Base-by-base conservation (phyloP, 2,329 filamentous ascomycete species). In the Sporothrix inflata region DNA sequence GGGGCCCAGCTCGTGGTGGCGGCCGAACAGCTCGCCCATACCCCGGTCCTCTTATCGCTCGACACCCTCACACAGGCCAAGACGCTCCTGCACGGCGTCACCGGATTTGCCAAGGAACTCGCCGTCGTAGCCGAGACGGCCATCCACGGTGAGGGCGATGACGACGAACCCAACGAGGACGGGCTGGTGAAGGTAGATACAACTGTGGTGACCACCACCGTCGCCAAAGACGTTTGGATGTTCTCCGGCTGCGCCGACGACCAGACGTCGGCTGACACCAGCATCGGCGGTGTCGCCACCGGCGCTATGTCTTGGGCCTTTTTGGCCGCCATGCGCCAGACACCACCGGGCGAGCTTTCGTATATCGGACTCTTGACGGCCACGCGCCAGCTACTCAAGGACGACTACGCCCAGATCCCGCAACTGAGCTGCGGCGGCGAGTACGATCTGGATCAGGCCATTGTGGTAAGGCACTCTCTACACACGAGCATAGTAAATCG, bases 41-140 rank as follows among this genome's bases (percentile, higher is more conserved):
- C 86, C 3, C 85, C 85, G 4, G 12, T 49, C 19, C 86, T 87
- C 75, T 19, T 61, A 14, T 78, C 75, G 45, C 75, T 80, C 34
- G 77, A 81, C 63, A 85, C 85, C 71, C 71, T 87, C 2, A 81
- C 81, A 12, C 86, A 87, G 73, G 87, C 87, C 24, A 79, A 83
- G 73, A 81, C 86, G 75, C 78, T 89, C 6, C 82, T 87, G 40
- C 85, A 84, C 0, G 86, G 86, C 51, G 86, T 87, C 2, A 85
- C 82, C 0, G 81, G 80, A 65, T 89, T 89, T 77, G 88, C 88
- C 79, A 82, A 84, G 72, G 82, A 85, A 2, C 77, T 88, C 55
- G 82, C 82, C 63, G 84, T 87, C 76, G 80, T 82, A 45, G 65
- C 65, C 11, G 40, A 34, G 14, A 55, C 70, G 79, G 84, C 69